phyloP scores from a whole-genome alignment of 495 filamentous ascomycete genomes.

The Penicillium ochrochloron region DNA sequence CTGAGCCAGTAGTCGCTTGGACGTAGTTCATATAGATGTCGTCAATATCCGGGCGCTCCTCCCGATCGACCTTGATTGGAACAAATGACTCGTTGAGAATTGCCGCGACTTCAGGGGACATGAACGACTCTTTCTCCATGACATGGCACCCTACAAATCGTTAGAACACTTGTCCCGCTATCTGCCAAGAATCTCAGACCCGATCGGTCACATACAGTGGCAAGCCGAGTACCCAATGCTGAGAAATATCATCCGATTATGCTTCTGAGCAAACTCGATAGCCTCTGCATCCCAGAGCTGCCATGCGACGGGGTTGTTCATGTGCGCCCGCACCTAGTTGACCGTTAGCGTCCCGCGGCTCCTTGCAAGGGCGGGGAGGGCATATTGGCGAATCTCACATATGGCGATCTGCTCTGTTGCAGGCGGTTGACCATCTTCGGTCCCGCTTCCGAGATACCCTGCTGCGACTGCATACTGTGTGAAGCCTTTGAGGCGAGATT shows the following conservation, averaged over 20 bases:
- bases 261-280: conserved; percentile 71
- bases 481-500: conserved; percentile 25
- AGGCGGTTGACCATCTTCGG: conserved; percentile 69
- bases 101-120: conserved; percentile 75
- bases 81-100: conserved; percentile 89
- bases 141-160: conserved; percentile 75
- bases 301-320: conserved; percentile 89
- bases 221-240: conserved; percentile 96
- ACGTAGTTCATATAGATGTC: conserved; percentile 99
- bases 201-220: conserved; percentile 68
- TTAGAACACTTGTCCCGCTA: conserved; percentile 14
- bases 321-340: conserved; percentile 72
- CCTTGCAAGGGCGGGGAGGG: background rate
- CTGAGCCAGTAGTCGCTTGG: conserved; percentile 88
- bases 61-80: conserved; percentile 90
- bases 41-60: conserved; percentile 94
- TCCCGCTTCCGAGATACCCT: conserved; percentile 29
- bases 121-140: conserved; percentile 93
- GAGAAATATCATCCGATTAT: conserved; percentile 88
- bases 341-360: conserved; percentile 20
- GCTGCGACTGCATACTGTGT: conserved; percentile 37
- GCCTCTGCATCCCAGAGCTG: conserved; percentile 84
- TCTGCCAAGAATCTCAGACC: background rate
- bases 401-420: conserved; percentile 76
- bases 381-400: conserved; percentile 50